Percentiles rank a stretch among this genome's conserved stretches.
These are phyloP conservation scores for Fusarium veterinarium DNA, from an alignment of 2,329 filamentous ascomycete genomes.

Conservation along the genomic window DNA sequence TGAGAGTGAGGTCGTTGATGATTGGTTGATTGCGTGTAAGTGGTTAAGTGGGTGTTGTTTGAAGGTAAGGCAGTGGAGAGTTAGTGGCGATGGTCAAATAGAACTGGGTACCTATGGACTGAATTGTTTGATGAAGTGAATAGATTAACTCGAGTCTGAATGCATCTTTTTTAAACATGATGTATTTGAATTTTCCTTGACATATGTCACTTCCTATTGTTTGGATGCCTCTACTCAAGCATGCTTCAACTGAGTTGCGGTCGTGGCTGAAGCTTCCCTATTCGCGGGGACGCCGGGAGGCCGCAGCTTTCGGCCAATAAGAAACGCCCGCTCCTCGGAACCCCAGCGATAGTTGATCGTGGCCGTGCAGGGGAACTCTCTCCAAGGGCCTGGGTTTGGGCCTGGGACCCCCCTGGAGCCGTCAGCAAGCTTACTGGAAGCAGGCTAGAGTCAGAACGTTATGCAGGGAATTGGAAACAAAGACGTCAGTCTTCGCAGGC, in stretches of 20 bases:
- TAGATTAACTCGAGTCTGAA: slow-evolving; percentile 1
- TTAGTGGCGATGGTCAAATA: not conserved
- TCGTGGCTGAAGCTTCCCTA: slow-evolving; percentile 42
- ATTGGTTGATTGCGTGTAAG: slow-evolving; percentile 29
- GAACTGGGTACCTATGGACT: not conserved
- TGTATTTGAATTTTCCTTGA: slow-evolving; percentile 21
- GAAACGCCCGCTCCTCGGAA: not conserved
- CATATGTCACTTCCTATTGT: not conserved
- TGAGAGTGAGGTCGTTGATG: slow-evolving; percentile 5
- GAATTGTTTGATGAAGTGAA: slow-evolving; percentile 5
- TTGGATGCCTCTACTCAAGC: slow-evolving; percentile 35
- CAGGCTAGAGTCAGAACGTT: slow-evolving; percentile 25
- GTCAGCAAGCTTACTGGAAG: slow-evolving; percentile 39
- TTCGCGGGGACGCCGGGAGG: slow-evolving; percentile 44
- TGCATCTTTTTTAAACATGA: slow-evolving; percentile 8
- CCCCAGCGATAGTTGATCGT: slow-evolving; percentile 15
- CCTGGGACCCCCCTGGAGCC: slow-evolving; percentile 3
- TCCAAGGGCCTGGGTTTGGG: not conserved
- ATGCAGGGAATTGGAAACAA: slow-evolving; percentile 12
- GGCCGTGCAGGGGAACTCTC: slow-evolving; percentile 36
- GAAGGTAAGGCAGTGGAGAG: not conserved
- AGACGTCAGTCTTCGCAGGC: slow-evolving; percentile 23
- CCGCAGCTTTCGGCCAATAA: slow-evolving; percentile 40
- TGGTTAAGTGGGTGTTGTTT: not conserved
- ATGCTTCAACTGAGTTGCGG: slow-evolving; percentile 27